A percentile compares a stretch with the other conserved stretches of the same genome.
These are phyloP conservation scores for Cryptosporidium felis DNA, from an alignment of 169 alveolate species.

Conservation along the genomic window DNA sequence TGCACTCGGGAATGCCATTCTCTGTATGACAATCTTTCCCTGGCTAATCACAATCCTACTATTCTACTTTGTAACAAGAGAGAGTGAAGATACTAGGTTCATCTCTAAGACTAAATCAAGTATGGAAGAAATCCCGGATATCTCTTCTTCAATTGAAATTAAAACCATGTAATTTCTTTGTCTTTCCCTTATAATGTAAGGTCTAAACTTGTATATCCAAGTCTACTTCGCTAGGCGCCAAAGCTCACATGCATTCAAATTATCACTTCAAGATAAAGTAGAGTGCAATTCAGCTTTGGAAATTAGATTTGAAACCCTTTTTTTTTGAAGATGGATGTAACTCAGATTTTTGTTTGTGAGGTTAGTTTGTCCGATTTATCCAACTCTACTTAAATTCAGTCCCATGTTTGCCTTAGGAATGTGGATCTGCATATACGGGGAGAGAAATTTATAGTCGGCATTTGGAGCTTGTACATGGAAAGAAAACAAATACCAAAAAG, in stretches of 20 bases:
- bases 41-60: slow-evolving; percentile 39
- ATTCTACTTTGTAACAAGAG: slow-evolving; percentile 18
- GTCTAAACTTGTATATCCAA: slow-evolving; percentile 7
- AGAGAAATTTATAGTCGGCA: slow-evolving; percentile 58
- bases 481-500: slow-evolving; percentile 8
- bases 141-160: slow-evolving; percentile 3
- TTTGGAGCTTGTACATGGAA: slow-evolving; percentile 27
- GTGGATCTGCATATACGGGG: slow-evolving; percentile 69
- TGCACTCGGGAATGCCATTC: slow-evolving; percentile 66
- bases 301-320: neutral
- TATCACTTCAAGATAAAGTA: no score
- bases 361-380: neutral
- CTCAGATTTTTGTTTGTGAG: slow-evolving; percentile 66
- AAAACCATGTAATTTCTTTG: neutral
- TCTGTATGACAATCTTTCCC: slow-evolving; percentile 54
- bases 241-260: slow-evolving; percentile 23
- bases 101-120: neutral
- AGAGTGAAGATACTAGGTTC: neutral
- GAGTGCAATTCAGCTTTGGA: neutral
- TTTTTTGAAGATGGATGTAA: slow-evolving; percentile 47
- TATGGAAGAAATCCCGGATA: slow-evolving; percentile 2
- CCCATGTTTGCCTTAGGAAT: slow-evolving; percentile 26
- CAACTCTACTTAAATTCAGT: neutral
- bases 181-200: neutral
- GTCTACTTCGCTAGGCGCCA: no score